phyloP scores from a whole-genome alignment of 345 rosid genomes.

The Brassica cretica region DNA sequence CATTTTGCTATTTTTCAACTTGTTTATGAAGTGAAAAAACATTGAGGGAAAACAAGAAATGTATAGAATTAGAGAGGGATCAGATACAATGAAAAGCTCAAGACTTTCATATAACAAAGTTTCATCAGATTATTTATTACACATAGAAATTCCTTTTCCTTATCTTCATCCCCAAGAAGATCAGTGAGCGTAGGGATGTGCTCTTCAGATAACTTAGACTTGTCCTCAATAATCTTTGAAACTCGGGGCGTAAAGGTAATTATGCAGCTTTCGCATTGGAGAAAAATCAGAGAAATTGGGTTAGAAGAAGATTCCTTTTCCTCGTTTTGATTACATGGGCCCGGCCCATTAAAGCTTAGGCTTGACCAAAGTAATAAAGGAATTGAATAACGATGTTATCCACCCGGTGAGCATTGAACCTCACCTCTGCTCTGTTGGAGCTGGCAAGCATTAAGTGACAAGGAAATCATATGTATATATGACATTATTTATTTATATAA shows the following conservation, averaged over 20 bases:
- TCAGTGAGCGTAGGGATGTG: constrained; percentile 62
- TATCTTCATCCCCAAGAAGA: constrained; percentile 78
- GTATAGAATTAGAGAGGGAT: neutral
- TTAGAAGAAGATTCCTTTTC: neutral
- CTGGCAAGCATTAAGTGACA: neutral
- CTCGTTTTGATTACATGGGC: neutral
- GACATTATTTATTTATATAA: neutral
- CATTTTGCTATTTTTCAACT: neutral
- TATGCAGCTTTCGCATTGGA: neutral
- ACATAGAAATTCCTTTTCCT: constrained; percentile 79
- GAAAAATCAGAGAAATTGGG: neutral
- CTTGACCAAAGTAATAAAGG: too few relatives aligned
- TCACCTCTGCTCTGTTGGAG: neutral
- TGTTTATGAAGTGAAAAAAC: neutral
- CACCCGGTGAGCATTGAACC: neutral
- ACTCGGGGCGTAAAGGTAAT: constrained; percentile 67
- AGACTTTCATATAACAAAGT: neutral
- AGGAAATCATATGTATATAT: neutral
- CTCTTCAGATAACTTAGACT: constrained; percentile 64
- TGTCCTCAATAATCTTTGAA: constrained; percentile 48
- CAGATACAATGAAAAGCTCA: neutral
- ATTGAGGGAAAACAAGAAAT: neutral
- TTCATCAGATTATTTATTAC: constrained; percentile 54
- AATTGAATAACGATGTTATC: neutral
- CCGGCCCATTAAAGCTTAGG: neutral